These are phyloP conservation scores for Zygotorulaspora sp. DNA, from an alignment of 805 yeast species.

Conservation along the genomic window DNA sequence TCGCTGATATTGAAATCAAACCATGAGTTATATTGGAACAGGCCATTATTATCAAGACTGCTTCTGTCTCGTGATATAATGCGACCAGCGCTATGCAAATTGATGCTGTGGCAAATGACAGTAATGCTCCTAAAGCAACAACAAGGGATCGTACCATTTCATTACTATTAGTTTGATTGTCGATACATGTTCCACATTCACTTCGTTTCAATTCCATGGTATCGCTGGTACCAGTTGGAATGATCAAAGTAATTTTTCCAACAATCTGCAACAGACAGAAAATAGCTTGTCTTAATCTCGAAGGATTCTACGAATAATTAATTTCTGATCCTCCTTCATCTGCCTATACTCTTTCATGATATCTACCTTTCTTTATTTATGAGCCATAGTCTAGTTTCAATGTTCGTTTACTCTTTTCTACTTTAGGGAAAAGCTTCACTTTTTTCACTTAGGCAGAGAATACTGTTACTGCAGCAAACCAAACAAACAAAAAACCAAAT, in stretches of 20 bases:
- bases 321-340: no score
- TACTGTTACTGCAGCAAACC: no score
- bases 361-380: neutral
- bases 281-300: neutral
- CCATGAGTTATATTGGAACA: constrained; percentile 24
- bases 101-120: constrained; percentile 24
- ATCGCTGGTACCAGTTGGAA: neutral
- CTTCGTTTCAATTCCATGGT: neutral
- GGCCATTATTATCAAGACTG: constrained; percentile 24
- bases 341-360: no score
- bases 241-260: no score
- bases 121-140: constrained; percentile 9
- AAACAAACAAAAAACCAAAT: no score
- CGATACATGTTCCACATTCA: neutral
- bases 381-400: neutral
- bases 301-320: neutral
- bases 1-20: constrained; percentile 10
- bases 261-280: neutral
- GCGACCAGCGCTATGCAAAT: constrained; percentile 21
- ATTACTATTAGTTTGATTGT: neutral
- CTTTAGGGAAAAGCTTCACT: constrained; percentile 1
- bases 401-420: neutral
- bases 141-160: neutral
- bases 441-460: no score
- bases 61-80: constrained; percentile 17